Base-by-base conservation (phyloP, 257 asterid species). In the Solanum dulcamara region DNA sequence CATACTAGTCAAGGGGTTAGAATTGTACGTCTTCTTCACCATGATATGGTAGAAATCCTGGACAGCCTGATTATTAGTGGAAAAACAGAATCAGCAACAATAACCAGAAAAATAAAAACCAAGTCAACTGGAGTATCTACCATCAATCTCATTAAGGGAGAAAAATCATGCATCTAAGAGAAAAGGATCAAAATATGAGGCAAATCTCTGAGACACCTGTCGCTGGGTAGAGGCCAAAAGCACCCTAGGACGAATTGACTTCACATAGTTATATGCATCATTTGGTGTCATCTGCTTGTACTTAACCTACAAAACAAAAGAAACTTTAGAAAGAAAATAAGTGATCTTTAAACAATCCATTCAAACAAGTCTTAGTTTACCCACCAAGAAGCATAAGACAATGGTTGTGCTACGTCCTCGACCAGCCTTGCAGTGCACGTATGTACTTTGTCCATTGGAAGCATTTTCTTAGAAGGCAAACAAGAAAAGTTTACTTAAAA, bases 181-280 rank as follows among this genome's bases (percentile, higher is more conserved):
- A 44, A 32, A 28, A 48, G 30, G 60, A 75, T 18, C 57, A 77
- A 77, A 72, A 24, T 26, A 14, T 48, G 64, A 48, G 42, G 83
- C 28, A 28, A 26, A 77, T 46, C 10, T 48, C 26, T 28, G 18
- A 10, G 83, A 60, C 4, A 53, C 97, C 93, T 92, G 90, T 93
- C 91, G 88, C 84, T 91, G 95, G 46, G 95, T 4, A 84, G 93
- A 81, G 80, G 94, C 94, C 81, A 93, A 86, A 74, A 86, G 88
- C 84, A 93, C 97, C 85, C 95, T 92, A 28, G 94, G 95, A 42
- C 94, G 91, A 87, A 91, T 93, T 64, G 96, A 86, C 86, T 93
- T 93, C 85, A 93, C 96, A 86, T 92, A 90, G 83, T 83, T 88
- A 46, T 92, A 93, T 50, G 96, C 96, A 85, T 81, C 89, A 80